Conservation (phyloP, 495 filamentous ascomycete genomes). For the Neurospora sublineolata region DNA sequence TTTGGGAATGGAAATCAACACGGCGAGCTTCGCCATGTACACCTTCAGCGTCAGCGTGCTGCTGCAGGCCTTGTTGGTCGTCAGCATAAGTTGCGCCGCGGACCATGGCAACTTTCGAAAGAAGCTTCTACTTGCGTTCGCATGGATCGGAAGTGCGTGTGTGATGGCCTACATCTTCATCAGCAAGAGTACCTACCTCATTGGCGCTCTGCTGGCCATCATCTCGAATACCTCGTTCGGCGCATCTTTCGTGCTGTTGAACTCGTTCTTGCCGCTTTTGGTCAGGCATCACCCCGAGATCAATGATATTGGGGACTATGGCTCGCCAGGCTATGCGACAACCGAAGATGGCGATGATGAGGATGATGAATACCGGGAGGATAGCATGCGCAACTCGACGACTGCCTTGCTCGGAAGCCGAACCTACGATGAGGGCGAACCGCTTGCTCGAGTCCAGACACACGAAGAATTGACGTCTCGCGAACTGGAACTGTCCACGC, state of each 20-base stretch:
- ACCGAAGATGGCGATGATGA: conserved; percentile 5
- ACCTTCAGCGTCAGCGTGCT: conserved; percentile 89
- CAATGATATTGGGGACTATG: conserved; percentile 13
- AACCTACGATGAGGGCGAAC: conserved; percentile 18
- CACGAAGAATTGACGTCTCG: conserved; percentile 43
- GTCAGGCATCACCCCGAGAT: conserved; percentile 63
- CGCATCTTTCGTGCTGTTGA: conserved; percentile 74
- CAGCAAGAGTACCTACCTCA: conserved; percentile 56
- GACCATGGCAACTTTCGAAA: conserved; percentile 94
- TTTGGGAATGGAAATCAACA: conserved; percentile 79
- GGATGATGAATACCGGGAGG: conserved; percentile 9
- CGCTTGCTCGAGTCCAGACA: conserved; percentile 22
- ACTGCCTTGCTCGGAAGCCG: conserved; percentile 28
- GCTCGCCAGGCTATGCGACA: neutral
- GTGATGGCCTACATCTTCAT: conserved; percentile 87
- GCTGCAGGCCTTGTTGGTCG: conserved; percentile 77
- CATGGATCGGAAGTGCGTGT: conserved; percentile 62
- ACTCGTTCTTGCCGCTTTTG: conserved; percentile 72
- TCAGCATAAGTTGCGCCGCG: conserved; percentile 90
- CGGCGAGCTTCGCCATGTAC: conserved; percentile 96
- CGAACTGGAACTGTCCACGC: conserved; percentile 64
- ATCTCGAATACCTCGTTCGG: conserved; percentile 84
- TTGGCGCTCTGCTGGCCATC: conserved; percentile 75
- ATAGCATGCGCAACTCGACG: conserved; percentile 29
- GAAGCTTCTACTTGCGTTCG: conserved; percentile 70